Conservation (phyloP, 169 alveolate species). For the Eimeria nieschulzi region DNA sequence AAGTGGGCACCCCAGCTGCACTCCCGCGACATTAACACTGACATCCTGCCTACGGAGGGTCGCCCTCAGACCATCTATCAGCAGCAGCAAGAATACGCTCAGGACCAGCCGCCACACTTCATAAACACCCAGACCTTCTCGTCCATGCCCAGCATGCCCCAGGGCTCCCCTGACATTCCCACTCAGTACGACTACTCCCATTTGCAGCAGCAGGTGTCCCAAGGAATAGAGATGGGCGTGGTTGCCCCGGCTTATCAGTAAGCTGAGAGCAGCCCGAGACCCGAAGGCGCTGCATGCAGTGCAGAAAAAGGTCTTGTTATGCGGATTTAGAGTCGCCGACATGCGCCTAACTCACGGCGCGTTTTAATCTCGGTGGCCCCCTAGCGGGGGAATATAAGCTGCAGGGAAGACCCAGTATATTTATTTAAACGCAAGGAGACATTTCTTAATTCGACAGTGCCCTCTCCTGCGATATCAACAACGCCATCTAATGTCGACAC, state of each 20-base stretch:
- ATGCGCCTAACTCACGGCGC: not conserved
- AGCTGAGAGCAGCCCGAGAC: not conserved
- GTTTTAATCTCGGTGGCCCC: too few relatives aligned
- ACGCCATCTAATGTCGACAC: too few relatives aligned
- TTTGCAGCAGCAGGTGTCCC: constrained; percentile 80
- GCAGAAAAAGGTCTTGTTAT: not conserved
- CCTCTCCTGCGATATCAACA: too few relatives aligned
- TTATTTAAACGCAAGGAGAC: too few relatives aligned
- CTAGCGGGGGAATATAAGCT: too few relatives aligned
- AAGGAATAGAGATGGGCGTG: constrained; percentile 81
- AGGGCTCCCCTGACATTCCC: constrained; percentile 76
- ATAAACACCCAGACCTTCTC: constrained; percentile 42
- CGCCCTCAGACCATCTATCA: not conserved
- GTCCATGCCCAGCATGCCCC: not conserved
- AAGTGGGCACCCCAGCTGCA: constrained; percentile 90
- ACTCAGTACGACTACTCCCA: constrained; percentile 82
- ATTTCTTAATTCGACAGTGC: too few relatives aligned
- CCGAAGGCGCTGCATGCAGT: not conserved
- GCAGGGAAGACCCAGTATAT: too few relatives aligned
- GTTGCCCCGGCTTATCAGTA: constrained; percentile 73
- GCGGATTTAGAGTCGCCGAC: constrained; percentile 33
- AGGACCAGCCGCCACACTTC: constrained; percentile 14
- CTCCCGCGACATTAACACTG: constrained; percentile 86
- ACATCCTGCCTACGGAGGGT: constrained; percentile 51
- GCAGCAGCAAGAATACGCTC: not conserved